A percentile compares a stretch with the other conserved stretches of the same genome.
Conservation (phyloP, 495 filamentous ascomycete species). For the Aspergillus egyptiacus region DNA sequence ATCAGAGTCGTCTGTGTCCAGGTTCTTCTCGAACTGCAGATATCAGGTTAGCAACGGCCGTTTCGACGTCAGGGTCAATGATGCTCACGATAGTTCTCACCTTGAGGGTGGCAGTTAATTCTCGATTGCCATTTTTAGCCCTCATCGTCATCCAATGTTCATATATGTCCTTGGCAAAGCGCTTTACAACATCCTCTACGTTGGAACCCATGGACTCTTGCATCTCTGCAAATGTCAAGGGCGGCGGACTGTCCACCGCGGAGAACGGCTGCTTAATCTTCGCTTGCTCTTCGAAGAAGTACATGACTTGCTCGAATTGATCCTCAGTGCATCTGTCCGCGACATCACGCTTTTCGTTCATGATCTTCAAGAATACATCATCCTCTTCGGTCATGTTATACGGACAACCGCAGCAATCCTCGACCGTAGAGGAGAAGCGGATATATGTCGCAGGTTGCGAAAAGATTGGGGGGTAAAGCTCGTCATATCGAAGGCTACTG, state of each 20-base stretch:
- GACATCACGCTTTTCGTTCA: slow-evolving; percentile 69
- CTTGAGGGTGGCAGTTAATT: slow-evolving; percentile 70
- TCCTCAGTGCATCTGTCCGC: slow-evolving; percentile 69
- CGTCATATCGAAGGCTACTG: slow-evolving; percentile 75
- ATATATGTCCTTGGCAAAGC: slow-evolving; percentile 81
- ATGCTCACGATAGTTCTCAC: slow-evolving; percentile 37
- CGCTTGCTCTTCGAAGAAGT: slow-evolving; percentile 85
- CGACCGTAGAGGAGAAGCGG: slow-evolving; percentile 94
- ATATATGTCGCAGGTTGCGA: slow-evolving; percentile 87
- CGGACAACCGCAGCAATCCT: slow-evolving; percentile 78
- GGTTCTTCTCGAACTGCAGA: slow-evolving; percentile 74
- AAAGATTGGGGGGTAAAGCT: slow-evolving; percentile 74
- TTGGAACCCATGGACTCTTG: slow-evolving; percentile 68
- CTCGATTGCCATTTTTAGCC: slow-evolving; percentile 55
- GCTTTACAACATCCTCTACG: slow-evolving; percentile 57
- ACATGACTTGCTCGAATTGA: slow-evolving; percentile 90
- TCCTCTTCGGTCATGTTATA: slow-evolving; percentile 95
- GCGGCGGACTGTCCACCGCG: slow-evolving; percentile 74
- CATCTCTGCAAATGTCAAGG: slow-evolving; percentile 75
- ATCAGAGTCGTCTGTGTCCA: slow-evolving; percentile 90
- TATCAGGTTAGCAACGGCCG: slow-evolving; percentile 23
- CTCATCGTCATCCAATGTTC: slow-evolving; percentile 81
- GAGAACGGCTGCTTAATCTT: slow-evolving; percentile 78
- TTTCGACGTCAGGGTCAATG: neutral
- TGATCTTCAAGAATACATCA: slow-evolving; percentile 71